Conservation (phyloP, 2,329 filamentous ascomycete genomes). For the Cladophialophora carrionii region DNA sequence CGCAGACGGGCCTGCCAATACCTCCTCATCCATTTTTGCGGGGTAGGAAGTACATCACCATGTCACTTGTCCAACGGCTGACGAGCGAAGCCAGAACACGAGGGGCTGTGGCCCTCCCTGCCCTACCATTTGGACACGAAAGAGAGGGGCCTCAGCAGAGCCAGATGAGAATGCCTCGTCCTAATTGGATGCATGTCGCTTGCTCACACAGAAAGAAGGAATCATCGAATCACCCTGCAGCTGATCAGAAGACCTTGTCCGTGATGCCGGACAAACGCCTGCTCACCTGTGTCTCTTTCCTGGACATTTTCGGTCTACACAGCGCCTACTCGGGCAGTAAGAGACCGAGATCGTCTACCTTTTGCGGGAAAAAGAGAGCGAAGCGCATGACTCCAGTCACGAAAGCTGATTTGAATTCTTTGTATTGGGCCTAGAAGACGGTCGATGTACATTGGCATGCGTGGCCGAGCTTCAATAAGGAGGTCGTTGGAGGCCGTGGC, state of each 20-base stretch:
- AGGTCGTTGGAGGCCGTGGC: conserved; percentile 21
- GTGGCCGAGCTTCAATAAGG: conserved; percentile 23
- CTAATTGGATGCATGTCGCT: conserved; percentile 1
- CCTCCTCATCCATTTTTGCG: conserved; percentile 20
- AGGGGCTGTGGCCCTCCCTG: conserved; percentile 10
- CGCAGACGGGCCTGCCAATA: conserved; percentile 5
- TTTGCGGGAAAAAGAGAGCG: conserved; percentile 24
- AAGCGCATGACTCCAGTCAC: conserved; percentile 19
- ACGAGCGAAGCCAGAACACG: conserved; percentile 10
- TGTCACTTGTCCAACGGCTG: conserved; percentile 13
- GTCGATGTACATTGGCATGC: conserved; percentile 30
- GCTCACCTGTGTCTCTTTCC: conserved; percentile 8
- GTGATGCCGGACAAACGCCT: conserved; percentile 17
- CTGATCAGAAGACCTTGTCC: conserved; percentile 13
- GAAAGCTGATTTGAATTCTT: conserved; percentile 20
- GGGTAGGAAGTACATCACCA: conserved; percentile 22
- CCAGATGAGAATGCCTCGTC: background rate
- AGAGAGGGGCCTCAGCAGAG: conserved; percentile 8
- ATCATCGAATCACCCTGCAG: conserved; percentile 6
- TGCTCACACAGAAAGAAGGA: conserved; percentile 5
- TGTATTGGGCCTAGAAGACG: conserved; percentile 31
- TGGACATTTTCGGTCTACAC: conserved; percentile 2
- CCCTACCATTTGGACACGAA: conserved; percentile 6
- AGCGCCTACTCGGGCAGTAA: conserved; percentile 11
- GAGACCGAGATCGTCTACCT: conserved; percentile 15